Evolutionary conservation across 352 stramenopile species (phyloP).

Genomic region (Phytophthora lateralis): DNA sequence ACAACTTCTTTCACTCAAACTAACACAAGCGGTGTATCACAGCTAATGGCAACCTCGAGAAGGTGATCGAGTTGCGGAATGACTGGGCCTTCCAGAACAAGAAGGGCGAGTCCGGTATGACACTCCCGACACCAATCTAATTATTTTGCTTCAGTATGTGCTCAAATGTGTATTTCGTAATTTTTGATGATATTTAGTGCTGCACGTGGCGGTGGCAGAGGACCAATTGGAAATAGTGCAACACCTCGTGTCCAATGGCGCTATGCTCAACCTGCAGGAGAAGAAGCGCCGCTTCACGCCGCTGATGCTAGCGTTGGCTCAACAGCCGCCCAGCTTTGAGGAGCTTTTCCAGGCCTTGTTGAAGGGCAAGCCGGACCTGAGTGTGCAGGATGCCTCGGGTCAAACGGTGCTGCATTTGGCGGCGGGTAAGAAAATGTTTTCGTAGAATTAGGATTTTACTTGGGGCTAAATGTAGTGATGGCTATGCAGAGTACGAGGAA

Average conservation of each 20-base stretch:
- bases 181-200: conserved; percentile 34
- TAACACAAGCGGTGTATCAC: neutral
- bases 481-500: conserved; percentile 66
- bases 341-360: conserved; percentile 70
- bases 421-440: conserved; percentile 35
- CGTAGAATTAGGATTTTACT: neutral
- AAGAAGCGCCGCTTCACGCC: conserved; percentile 83
- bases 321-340: conserved; percentile 67
- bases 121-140: neutral
- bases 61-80: conserved; percentile 67
- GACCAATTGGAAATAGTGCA: conserved; percentile 76
- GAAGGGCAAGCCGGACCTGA: conserved; percentile 75
- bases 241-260: conserved; percentile 70
- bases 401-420: conserved; percentile 74
- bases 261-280: conserved; percentile 71
- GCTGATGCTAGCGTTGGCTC: conserved; percentile 75
- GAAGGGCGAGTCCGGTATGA: conserved; percentile 75
- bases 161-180: neutral
- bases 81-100: conserved; percentile 84
- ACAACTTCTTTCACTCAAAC: neutral
- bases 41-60: conserved; percentile 78
- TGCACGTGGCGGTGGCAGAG: conserved; percentile 76
- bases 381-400: conserved; percentile 60
- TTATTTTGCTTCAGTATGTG: neutral
- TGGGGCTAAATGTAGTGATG: conserved; percentile 1